These are phyloP conservation scores for Anastatica hierochuntica DNA, from an alignment of 345 rosid species.

Conservation along the genomic window DNA sequence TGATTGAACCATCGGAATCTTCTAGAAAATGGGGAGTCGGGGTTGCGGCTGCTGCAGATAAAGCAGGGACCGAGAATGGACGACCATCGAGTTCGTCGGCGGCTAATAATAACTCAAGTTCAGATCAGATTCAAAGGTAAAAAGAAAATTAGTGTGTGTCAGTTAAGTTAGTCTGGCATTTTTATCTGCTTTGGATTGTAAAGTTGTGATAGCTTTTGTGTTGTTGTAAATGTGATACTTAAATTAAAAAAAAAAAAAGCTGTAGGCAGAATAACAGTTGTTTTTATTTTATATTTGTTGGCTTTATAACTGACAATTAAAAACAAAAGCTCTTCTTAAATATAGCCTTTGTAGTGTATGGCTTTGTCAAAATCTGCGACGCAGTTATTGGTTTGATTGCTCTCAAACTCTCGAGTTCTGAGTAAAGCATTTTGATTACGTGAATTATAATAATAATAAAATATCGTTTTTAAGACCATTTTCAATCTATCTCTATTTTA, in stretches of 20 bases:
- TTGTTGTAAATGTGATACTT: slow-evolving; percentile 24
- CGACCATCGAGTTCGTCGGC: slow-evolving; percentile 71
- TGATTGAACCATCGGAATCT: slow-evolving; percentile 68
- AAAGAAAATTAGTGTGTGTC: slow-evolving; percentile 1
- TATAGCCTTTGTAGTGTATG: no score
- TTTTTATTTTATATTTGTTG: background rate
- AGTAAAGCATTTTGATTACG: no score
- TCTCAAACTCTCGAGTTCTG: no score
- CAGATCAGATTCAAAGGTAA: slow-evolving; percentile 75
- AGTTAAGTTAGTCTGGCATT: slow-evolving; percentile 24
- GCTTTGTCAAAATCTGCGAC: background rate
- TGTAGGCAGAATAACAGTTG: slow-evolving; percentile 8
- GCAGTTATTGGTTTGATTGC: no score
- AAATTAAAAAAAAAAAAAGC: background rate
- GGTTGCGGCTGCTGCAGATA: slow-evolving; percentile 38
- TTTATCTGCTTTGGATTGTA: slow-evolving; percentile 22
- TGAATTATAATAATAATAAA: no score
- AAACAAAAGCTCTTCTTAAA: background rate
- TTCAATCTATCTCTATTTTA: no score
- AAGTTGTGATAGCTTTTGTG: slow-evolving; percentile 20
- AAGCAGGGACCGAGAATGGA: slow-evolving; percentile 45
- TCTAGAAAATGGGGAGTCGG: slow-evolving; percentile 89
- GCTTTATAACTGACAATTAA: background rate
- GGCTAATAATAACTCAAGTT: slow-evolving; percentile 72
- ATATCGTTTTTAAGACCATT: no score